Percentiles rank a stretch among this genome's conserved stretches.
Evolutionary conservation across 2,329 filamentous ascomycete genomes (phyloP).

Genomic region (Akanthomyces uredinophilus): DNA sequence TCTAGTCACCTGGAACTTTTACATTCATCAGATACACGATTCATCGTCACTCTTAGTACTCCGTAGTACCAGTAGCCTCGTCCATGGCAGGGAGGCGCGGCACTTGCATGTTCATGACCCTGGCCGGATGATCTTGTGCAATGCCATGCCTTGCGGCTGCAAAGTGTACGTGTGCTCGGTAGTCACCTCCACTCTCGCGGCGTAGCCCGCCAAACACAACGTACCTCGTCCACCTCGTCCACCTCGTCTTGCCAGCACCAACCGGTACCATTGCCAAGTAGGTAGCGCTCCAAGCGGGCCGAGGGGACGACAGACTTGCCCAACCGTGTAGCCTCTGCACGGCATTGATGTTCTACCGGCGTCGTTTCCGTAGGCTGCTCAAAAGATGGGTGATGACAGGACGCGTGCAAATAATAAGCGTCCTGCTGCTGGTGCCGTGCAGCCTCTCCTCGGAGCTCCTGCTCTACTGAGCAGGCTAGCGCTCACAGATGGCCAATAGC

Average conservation of each 20-base stretch:
- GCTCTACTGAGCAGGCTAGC: neutral
- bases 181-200: neutral
- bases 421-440: neutral
- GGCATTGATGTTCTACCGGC: neutral
- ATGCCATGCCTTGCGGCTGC: too few species aligned
- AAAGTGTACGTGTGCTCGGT: too few species aligned
- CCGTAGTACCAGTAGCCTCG: too few species aligned
- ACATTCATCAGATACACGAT: too few species aligned
- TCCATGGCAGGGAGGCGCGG: too few species aligned
- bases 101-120: too few species aligned
- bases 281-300: constrained; percentile 9
- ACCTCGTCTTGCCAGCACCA: neutral
- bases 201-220: neutral
- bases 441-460: neutral
- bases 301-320: neutral
- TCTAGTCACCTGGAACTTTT: neutral
- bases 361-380: neutral
- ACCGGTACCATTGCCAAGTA: constrained; percentile 12
- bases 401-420: neutral
- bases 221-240: too few species aligned
- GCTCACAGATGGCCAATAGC: constrained; percentile 1
- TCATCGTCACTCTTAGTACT: neutral
- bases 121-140: too few species aligned
- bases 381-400: too few species aligned
- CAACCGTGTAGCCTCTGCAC: neutral